phyloP scores from a whole-genome alignment of 2,329 filamentous ascomycete genomes.

The Ascochyta clinopodiicola region DNA sequence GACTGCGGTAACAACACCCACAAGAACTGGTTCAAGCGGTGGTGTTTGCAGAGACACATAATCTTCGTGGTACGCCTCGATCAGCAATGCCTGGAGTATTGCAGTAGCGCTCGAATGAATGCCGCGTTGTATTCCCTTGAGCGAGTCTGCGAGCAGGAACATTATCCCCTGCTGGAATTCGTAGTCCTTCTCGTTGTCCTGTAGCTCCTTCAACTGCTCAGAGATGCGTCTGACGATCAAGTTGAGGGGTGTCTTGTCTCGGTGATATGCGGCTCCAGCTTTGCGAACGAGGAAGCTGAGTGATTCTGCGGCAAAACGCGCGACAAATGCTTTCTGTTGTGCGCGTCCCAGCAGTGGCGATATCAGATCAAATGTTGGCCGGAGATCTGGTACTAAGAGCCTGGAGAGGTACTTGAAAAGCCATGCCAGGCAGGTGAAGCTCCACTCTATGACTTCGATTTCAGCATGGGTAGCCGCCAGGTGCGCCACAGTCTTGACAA shows the following conservation, averaged over 20 bases:
- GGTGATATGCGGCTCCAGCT: constrained; percentile 77
- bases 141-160: constrained; percentile 87
- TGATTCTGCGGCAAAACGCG: constrained; percentile 91
- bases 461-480: constrained; percentile 79
- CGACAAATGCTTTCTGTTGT: constrained; percentile 83
- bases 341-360: constrained; percentile 82
- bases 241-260: constrained; percentile 72
- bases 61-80: constrained; percentile 33
- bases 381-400: constrained; percentile 82
- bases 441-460: constrained; percentile 95
- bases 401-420: constrained; percentile 96
- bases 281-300: constrained; percentile 94
- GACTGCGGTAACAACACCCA: constrained; percentile 78
- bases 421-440: constrained; percentile 91
- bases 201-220: constrained; percentile 66
- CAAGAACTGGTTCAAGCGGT: constrained; percentile 66
- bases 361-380: constrained; percentile 84
- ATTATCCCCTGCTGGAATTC: constrained; percentile 88
- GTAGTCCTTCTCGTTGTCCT: constrained; percentile 63
- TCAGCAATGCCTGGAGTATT: constrained; percentile 60
- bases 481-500: constrained; percentile 76
- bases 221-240: constrained; percentile 75
- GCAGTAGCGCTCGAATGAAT: constrained; percentile 64
- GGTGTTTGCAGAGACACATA: constrained; percentile 53
- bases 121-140: constrained; percentile 66